phyloP scores from a whole-genome alignment of 441 rosid genomes.

The Populus hybrid region DNA sequence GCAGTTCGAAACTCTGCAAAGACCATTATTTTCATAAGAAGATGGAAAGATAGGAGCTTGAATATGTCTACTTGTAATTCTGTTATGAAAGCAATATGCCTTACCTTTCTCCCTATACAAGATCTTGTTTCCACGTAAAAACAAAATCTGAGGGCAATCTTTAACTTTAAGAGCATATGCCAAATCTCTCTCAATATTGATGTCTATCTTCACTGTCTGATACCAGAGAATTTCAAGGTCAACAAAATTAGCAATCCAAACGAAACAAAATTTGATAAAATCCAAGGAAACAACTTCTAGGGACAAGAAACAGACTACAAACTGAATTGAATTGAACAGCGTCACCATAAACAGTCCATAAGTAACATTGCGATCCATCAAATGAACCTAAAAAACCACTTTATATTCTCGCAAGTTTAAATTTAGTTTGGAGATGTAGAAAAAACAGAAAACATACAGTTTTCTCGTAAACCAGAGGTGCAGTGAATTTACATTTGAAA shows the following conservation, averaged over 20 bases:
- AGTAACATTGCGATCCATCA: neutral
- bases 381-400: neutral
- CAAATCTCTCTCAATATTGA: slow-evolving; percentile 83
- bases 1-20: slow-evolving; percentile 65
- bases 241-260: slow-evolving; percentile 12
- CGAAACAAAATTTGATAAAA: slow-evolving; percentile 13
- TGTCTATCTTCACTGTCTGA: slow-evolving; percentile 83
- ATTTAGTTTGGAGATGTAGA: neutral
- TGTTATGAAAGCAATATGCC: neutral
- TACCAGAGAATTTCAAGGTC: slow-evolving; percentile 20
- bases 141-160: slow-evolving; percentile 76
- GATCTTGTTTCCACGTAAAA: slow-evolving; percentile 67
- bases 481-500: neutral
- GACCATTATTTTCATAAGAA: slow-evolving; percentile 10
- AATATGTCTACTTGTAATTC: neutral
- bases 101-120: slow-evolving; percentile 79
- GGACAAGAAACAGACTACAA: neutral
- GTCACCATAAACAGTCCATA: neutral
- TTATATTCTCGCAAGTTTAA: neutral
- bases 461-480: slow-evolving; percentile 8
- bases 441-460: slow-evolving; percentile 3
- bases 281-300: neutral
- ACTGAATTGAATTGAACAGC: neutral
- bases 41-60: neutral
- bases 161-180: slow-evolving; percentile 89